Evolutionary conservation across 2,329 filamentous ascomycete genomes (phyloP).

Genomic region (Botrytis paeoniae): DNA sequence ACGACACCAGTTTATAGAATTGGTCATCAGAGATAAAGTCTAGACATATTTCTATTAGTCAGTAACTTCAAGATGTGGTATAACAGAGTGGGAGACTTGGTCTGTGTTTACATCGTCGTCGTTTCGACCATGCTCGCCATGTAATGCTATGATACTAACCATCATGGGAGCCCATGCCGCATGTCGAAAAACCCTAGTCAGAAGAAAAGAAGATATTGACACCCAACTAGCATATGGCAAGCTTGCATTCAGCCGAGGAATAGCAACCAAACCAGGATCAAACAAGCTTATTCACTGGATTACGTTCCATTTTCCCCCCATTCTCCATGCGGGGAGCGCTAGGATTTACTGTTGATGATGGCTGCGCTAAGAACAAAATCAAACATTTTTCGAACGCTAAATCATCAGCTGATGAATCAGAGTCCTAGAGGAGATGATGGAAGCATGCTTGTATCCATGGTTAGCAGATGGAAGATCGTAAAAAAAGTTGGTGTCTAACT

Average conservation of each 20-base stretch:
- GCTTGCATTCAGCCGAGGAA: neutral
- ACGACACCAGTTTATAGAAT: neutral
- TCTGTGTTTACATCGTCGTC: neutral
- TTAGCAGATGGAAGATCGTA: neutral
- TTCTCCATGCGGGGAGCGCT: slow-evolving; percentile 5
- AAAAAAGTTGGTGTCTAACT: neutral
- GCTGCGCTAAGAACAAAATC: slow-evolving; percentile 2
- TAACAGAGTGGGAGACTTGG: neutral
- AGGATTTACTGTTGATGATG: neutral
- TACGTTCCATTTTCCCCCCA: slow-evolving; percentile 3
- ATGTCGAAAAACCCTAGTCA: neutral
- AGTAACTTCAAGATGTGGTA: neutral
- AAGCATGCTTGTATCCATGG: slow-evolving; percentile 2
- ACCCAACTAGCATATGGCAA: neutral
- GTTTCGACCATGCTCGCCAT: slow-evolving; percentile 1
- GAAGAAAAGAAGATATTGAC: neutral
- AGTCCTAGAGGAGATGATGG: neutral
- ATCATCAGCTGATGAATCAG: slow-evolving; percentile 11
- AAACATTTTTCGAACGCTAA: neutral
- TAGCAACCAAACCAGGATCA: neutral
- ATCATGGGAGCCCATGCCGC: neutral
- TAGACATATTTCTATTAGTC: neutral
- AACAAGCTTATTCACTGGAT: neutral
- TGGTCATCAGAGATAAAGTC: neutral
- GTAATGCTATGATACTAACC: neutral